Conservation (phyloP, 2,329 filamentous ascomycete genomes). For the Monosporascus sp. region DNA sequence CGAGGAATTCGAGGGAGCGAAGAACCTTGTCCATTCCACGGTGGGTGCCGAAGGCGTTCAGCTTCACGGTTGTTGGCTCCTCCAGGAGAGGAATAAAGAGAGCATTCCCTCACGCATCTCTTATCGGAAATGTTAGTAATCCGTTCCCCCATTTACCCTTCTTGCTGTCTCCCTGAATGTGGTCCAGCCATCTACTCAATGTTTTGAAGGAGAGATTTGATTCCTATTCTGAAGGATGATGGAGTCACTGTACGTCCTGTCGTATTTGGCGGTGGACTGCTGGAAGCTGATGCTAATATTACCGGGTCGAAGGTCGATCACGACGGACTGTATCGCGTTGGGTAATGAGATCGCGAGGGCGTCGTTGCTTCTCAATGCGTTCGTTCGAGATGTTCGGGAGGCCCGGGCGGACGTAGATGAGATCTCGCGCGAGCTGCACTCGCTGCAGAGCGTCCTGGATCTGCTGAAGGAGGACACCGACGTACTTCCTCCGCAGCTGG, state of each 20-base stretch:
- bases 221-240: background rate
- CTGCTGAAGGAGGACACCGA: constrained; percentile 34
- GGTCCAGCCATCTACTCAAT: background rate
- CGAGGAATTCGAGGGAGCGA: background rate
- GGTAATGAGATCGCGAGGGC: constrained; percentile 29
- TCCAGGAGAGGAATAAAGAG: background rate
- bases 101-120: background rate
- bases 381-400: constrained; percentile 36
- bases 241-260: background rate
- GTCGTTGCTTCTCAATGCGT: constrained; percentile 26
- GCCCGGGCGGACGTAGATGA: constrained; percentile 32
- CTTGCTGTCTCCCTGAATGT: background rate
- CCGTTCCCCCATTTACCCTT: background rate
- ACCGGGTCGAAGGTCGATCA: constrained; percentile 29
- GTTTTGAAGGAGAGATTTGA: background rate
- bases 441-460: constrained; percentile 32
- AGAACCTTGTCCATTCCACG: background rate
- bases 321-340: constrained; percentile 31
- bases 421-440: constrained; percentile 36
- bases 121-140: background rate
- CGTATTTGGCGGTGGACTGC: constrained; percentile 1
- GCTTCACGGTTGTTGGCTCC: background rate
- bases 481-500: constrained; percentile 30
- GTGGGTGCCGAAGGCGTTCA: background rate
- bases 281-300: constrained; percentile 22